A percentile compares a stretch with the other conserved stretches of the same genome.
Conservation (phyloP, 139 green algal species). For the Coccomyxa sp. region DNA sequence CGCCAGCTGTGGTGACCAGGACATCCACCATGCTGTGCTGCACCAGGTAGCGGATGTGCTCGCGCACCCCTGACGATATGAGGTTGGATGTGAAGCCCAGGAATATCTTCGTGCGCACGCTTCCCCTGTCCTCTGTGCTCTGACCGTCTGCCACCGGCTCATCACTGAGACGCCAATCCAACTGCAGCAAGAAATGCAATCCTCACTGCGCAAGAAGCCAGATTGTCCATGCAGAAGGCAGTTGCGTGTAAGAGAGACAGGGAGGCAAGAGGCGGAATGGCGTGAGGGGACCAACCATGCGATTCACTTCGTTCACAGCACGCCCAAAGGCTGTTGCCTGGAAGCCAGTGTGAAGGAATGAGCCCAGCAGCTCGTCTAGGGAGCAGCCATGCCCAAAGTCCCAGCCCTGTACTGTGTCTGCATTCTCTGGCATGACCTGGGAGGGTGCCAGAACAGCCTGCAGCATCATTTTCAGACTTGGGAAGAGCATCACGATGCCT, state of each 20-base stretch:
- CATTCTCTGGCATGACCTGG: neutral
- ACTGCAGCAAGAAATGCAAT: constrained; percentile 43
- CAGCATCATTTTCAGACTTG: neutral
- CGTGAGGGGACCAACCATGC: constrained; percentile 73
- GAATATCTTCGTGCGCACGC: constrained; percentile 79
- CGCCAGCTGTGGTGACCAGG: constrained; percentile 93
- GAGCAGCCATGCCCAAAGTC: constrained; percentile 77
- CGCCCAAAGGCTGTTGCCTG: constrained; percentile 87
- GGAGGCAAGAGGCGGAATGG: neutral
- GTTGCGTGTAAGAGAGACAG: neutral
- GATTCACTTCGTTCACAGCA: constrained; percentile 88
- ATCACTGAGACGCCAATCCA: constrained; percentile 83
- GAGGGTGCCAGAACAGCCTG: neutral
- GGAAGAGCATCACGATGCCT: neutral
- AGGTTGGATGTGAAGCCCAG: constrained; percentile 97
- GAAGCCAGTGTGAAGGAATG: constrained; percentile 79
- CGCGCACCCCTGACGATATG: constrained; percentile 83
- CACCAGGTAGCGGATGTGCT: constrained; percentile 83
- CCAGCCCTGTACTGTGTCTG: constrained; percentile 46
- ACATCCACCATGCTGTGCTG: constrained; percentile 93
- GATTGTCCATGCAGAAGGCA: neutral
- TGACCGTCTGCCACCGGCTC: constrained; percentile 51
- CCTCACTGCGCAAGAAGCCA: neutral
- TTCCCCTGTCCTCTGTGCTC: constrained; percentile 28
- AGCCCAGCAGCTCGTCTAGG: constrained; percentile 71